These are phyloP conservation scores for Neofusicoccum kwambonambiense DNA, from an alignment of 2,329 filamentous ascomycete genomes.

Conservation along the genomic window DNA sequence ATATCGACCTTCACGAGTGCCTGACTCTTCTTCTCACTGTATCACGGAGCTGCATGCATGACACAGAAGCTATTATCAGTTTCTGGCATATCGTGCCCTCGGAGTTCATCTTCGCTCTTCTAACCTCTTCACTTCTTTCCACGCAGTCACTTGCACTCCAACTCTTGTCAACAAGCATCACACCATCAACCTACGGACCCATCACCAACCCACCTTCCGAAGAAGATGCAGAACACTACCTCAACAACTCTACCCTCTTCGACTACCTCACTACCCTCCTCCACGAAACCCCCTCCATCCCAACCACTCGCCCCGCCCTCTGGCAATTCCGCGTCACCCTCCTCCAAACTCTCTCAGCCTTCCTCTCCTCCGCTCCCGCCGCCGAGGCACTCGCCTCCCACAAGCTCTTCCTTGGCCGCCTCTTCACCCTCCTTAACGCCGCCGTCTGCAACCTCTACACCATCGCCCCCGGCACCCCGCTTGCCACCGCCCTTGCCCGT, in stretches of 20 bases:
- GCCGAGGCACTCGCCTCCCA: conserved; percentile 66
- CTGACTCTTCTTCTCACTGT: conserved; percentile 66
- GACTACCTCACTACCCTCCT: not conserved
- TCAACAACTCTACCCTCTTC: not conserved
- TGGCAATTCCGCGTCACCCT: conserved; percentile 44
- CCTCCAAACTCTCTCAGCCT: conserved; percentile 37
- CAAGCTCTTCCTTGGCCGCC: conserved; percentile 66
- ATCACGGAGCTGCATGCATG: conserved; percentile 56
- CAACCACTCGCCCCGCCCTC: conserved; percentile 28
- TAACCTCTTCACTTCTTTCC: conserved; percentile 57
- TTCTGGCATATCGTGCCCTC: conserved; percentile 59
- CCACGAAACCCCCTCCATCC: not conserved
- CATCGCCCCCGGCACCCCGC: conserved; percentile 26
- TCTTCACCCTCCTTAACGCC: conserved; percentile 74
- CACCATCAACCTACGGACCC: conserved; percentile 65
- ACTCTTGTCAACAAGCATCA: conserved; percentile 65
- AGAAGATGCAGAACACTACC: conserved; percentile 28
- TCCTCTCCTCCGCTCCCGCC: conserved; percentile 55
- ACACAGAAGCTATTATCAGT: conserved; percentile 39
- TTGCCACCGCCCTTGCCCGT: conserved; percentile 43
- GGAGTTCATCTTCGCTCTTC: not conserved
- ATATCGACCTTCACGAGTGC: conserved; percentile 63
- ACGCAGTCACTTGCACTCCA: conserved; percentile 65
- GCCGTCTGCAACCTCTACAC: conserved; percentile 62
- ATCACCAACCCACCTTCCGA: conserved; percentile 42